Base-by-base conservation (phyloP, 1,284 basidiomycete species). In the Hypsizygus ulmarius region DNA sequence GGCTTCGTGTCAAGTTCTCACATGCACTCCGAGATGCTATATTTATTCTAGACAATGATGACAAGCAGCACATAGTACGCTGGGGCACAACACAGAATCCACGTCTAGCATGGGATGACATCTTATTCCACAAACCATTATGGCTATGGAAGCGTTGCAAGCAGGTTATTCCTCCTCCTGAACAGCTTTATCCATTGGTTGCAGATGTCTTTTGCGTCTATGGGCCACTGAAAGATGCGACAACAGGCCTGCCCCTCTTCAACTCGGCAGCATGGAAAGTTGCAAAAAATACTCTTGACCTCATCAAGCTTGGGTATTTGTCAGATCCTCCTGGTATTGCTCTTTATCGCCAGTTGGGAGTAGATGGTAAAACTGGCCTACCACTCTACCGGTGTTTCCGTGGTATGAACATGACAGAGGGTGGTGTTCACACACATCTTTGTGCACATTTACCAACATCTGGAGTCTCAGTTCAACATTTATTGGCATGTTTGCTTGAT, bases 291-390 rank as follows among this genome's bases (percentile, higher is more conserved):
- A 49, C 65, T 12, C 54, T 66, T 0, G 46, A 60, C 8, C 35
- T 61, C 2, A 44, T 57, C 30, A 16, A 46, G 7, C 9, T 38
- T 11, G 53, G 53, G 8, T 43, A 38, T 39, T 19, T 62, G 3
- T 66, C 64, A n/a, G 65, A 67, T 51, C 60, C 59, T 14, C 64
- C 61, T 21, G 59, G 56, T 9, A 44, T 67, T 21, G 16, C 54
- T 10, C 52, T 67, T 2, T 66, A 64, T 43, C 49, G 38, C 21
- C 16, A 44, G n/a, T 33, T 57, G 9, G 59, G 62, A 4, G 34
- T 58, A 18, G 62, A 64, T 36, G 42, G n/a, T 11, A 50, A 59
- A 39, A 47, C 44, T 43, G 43, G 43, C 15, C 45, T 64, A 11
- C 54, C 59, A 12, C 30, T 64, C 3, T 64, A 57, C 30, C 53